Conservation (phyloP, 371 early-diverging fungal species). For the Enterospora canceri region DNA sequence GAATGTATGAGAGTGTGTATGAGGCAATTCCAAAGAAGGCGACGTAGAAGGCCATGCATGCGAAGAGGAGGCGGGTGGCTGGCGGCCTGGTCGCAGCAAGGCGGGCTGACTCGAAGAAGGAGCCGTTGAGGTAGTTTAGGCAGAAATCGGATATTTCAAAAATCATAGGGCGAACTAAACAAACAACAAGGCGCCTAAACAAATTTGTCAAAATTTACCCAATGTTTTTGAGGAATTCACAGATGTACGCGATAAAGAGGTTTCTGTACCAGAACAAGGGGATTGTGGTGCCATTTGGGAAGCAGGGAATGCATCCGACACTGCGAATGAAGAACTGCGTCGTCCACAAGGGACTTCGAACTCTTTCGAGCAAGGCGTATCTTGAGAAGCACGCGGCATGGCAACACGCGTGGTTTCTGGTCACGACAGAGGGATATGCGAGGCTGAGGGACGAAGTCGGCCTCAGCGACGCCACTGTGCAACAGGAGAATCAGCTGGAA, state of each 20-base stretch:
- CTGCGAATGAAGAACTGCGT: constrained; percentile 39
- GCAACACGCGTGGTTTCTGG: constrained; percentile 51
- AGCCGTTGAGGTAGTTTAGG: neutral
- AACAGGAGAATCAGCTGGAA: constrained; percentile 14
- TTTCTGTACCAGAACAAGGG: constrained; percentile 25
- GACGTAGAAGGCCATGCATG: neutral
- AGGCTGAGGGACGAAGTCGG: constrained; percentile 42
- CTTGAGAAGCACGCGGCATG: constrained; percentile 49
- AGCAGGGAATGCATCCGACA: constrained; percentile 25
- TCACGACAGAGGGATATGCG: constrained; percentile 48
- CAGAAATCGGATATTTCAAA: neutral
- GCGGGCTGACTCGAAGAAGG: neutral
- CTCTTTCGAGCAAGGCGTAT: constrained; percentile 38
- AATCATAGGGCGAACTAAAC: neutral
- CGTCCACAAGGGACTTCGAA: constrained; percentile 48
- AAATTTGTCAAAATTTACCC: constrained; percentile 7
- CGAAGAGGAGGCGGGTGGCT: too few species aligned
- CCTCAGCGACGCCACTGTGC: constrained; percentile 26
- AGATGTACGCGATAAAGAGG: constrained; percentile 35
- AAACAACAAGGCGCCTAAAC: neutral
- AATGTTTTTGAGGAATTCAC: constrained; percentile 23
- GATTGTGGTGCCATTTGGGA: constrained; percentile 30
- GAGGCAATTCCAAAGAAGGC: neutral
- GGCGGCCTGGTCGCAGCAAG: neutral
- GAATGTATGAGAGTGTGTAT: neutral